These are phyloP conservation scores for Alternaria postmessia DNA, from an alignment of 2,329 filamentous ascomycete genomes.

Conservation along the genomic window DNA sequence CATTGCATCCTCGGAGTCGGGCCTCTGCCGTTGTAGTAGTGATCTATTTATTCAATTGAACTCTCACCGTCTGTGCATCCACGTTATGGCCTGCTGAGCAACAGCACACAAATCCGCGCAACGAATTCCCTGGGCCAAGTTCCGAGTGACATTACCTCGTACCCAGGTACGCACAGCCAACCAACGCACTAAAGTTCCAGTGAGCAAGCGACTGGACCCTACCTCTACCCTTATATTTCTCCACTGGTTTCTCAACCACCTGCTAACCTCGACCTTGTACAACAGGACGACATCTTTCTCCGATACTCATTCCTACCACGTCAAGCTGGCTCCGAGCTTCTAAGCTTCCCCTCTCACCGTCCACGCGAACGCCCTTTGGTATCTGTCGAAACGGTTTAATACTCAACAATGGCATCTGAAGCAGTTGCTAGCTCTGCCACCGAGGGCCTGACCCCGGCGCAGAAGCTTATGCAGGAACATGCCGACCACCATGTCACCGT, in stretches of 20 bases:
- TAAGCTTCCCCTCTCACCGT: conserved; percentile 41
- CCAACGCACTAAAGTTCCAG: conserved; percentile 12
- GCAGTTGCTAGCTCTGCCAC: conserved; percentile 43
- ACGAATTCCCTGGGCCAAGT: conserved; percentile 13
- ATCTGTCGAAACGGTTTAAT: conserved; percentile 47
- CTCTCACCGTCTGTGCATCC: conserved; percentile 2
- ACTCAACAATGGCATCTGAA: conserved; percentile 52
- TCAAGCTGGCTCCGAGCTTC: conserved; percentile 40
- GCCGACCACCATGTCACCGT: conserved; percentile 70
- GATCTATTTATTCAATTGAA: conserved; percentile 18
- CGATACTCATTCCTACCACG: not conserved
- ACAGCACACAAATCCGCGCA: conserved; percentile 3
- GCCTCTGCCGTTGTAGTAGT: conserved; percentile 11
- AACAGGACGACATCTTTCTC: not conserved
- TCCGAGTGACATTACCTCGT: conserved; percentile 18
- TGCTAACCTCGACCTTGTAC: conserved; percentile 2
- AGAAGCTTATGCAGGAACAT: conserved; percentile 72
- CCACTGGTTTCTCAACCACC: not conserved
- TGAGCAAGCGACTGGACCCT: not conserved
- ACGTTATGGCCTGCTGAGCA: conserved; percentile 15
- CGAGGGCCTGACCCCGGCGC: conserved; percentile 54
- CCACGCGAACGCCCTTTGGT: conserved; percentile 49
- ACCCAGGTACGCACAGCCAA: conserved; percentile 1
- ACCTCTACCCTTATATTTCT: not conserved
- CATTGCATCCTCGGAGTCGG: conserved; percentile 2